Evolutionary conservation across 768 basidiomycete genomes (phyloP).

Genomic region (Mycena amicta): DNA sequence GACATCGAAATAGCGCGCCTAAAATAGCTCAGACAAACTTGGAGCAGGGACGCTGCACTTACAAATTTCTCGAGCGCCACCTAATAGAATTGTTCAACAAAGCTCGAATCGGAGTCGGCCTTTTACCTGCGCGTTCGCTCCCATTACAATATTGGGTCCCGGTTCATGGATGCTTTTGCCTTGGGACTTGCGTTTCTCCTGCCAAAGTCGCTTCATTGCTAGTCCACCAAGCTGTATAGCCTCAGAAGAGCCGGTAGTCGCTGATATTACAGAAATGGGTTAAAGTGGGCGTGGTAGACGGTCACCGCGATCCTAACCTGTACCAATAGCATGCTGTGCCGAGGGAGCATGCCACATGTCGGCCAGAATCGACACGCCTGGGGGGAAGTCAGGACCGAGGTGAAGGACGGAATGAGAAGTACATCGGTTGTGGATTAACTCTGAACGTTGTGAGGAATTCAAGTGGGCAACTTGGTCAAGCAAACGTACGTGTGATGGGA

Average conservation of each 20-base stretch:
- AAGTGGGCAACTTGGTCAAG: neutral
- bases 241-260: slow-evolving; percentile 73
- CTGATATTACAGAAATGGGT: too few relatives aligned
- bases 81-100: neutral
- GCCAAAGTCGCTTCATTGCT: slow-evolving; percentile 62
- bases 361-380: slow-evolving; percentile 55
- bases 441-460: neutral
- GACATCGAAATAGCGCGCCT: slow-evolving; percentile 68
- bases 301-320: too few relatives aligned
- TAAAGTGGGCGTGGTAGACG: too few relatives aligned
- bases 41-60: neutral
- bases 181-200: slow-evolving; percentile 62
- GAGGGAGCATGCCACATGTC: slow-evolving; percentile 72
- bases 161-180: slow-evolving; percentile 78
- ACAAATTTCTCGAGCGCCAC: slow-evolving; percentile 63
- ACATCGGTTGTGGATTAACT: slow-evolving; percentile 58
- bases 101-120: neutral
- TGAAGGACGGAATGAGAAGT: slow-evolving; percentile 1
- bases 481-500: slow-evolving; percentile 57
- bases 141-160: slow-evolving; percentile 70
- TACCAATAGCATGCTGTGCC: slow-evolving; percentile 63
- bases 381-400: slow-evolving; percentile 6
- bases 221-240: slow-evolving; percentile 76
- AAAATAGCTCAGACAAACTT: neutral
- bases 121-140: slow-evolving; percentile 68